Evolutionary conservation across 306 rosid genomes (phyloP), one percentile per base, ranked within the genome.

Genomic region (Medicago ruthenica): DNA sequence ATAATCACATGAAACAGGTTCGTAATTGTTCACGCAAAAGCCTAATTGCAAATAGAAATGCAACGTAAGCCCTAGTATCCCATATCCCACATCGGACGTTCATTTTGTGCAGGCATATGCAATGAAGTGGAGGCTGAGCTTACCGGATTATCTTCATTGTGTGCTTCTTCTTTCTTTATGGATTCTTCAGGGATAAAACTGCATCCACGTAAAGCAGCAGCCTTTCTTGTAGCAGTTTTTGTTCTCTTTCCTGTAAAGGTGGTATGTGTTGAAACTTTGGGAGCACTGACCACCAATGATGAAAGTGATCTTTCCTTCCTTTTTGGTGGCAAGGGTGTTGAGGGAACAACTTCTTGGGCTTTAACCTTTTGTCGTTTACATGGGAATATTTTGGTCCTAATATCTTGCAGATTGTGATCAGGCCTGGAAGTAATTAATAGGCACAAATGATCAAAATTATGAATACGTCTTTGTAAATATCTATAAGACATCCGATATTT

Each of bases 241-340:
- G 99, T 87, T 83, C 99, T 86, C 89, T 87, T 90, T 76, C 97
- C 97, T 7, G 97, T 92, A 86, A 90, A 84, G 67, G 93, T 87
- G 9, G 79, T 85, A 81, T 92, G 97, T 51, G 71, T 82, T 7
- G 97, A 74, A 77, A 95, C 92, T 83, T 95, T 90, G 10, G 98
- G 98, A 64, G 99, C 89, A 83, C 83, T 87, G 45, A 92, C 96
- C 83, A 87, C 98, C 83, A 92, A 81, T 22, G 99, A 90, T n/a
- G 99, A 95, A 54, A 95, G 88, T 13, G 97, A 95, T 82, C 99
- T 88, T 88, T 95, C 99, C 82, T 95, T 95, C 90, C 99, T 89
- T 85, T 90, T 95, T 20, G 83, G 83, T 0, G 97, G 99, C 78
- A 87, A 71, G 22, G 90, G 55, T 84, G 76, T 61, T 55, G 96